Evolutionary conservation across 179 eudicot genomes (phyloP).

Genomic region (Spergularia azorica): DNA sequence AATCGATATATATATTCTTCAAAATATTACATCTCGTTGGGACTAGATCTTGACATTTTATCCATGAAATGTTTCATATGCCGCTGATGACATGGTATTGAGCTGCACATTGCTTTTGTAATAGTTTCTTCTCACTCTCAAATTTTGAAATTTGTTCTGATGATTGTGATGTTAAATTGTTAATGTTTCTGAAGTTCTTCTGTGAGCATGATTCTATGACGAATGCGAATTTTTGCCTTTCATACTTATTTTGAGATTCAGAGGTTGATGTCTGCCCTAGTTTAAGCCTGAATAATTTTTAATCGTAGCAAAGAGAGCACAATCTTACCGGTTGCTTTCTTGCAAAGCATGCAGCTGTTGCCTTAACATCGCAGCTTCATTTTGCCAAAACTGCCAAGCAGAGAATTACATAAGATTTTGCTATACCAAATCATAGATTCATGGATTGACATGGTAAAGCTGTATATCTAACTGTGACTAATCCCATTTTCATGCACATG

Average conservation of each 20-base stretch:
- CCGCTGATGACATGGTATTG: neutral
- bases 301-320: neutral
- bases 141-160: neutral
- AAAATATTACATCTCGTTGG: neutral
- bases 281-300: slow-evolving; percentile 1
- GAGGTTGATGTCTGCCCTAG: neutral
- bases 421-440: neutral
- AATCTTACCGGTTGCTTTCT: slow-evolving; percentile 42
- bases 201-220: slow-evolving; percentile 1
- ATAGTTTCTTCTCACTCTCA: neutral
- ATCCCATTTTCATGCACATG: too few species aligned
- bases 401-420: slow-evolving; percentile 13
- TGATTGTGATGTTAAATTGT: neutral
- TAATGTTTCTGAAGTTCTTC: neutral
- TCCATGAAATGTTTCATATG: slow-evolving; percentile 1
- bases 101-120: neutral
- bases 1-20: neutral
- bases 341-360: slow-evolving; percentile 40
- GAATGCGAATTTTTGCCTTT: neutral
- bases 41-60: neutral
- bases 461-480: too few species aligned
- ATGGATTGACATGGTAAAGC: neutral
- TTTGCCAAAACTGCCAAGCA: slow-evolving; percentile 42
- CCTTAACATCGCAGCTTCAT: slow-evolving; percentile 35
- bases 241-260: neutral